Evolutionary conservation across 345 rosid species (phyloP).

Genomic region (Carallia pectinifolia): DNA sequence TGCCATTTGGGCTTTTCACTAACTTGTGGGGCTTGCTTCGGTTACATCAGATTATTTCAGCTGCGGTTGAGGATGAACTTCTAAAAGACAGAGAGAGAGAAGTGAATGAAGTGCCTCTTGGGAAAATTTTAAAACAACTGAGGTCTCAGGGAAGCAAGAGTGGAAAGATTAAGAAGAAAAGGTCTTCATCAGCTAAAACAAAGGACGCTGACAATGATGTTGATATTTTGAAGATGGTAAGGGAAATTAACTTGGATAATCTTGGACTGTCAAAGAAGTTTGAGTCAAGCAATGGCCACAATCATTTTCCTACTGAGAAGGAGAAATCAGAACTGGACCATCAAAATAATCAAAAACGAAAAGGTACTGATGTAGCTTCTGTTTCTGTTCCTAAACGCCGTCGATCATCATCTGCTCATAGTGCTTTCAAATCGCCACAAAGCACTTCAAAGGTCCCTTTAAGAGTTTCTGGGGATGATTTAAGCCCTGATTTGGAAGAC

Average conservation of each 20-base stretch:
- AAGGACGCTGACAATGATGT: slow-evolving; percentile 61
- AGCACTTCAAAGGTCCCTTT: slow-evolving; percentile 36
- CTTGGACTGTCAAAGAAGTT: slow-evolving; percentile 48
- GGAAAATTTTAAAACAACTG: slow-evolving; percentile 65
- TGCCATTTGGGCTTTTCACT: slow-evolving; percentile 6
- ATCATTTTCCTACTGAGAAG: slow-evolving; percentile 42
- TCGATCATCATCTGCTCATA: slow-evolving; percentile 58
- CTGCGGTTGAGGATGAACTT: slow-evolving; percentile 41
- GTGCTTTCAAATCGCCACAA: slow-evolving; percentile 49
- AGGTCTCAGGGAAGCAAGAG: slow-evolving; percentile 66
- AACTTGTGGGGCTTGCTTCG: slow-evolving; percentile 18
- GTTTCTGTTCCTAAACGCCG: slow-evolving; percentile 75
- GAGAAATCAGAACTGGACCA: slow-evolving; percentile 37
- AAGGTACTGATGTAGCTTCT: slow-evolving; percentile 46
- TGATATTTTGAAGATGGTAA: slow-evolving; percentile 86
- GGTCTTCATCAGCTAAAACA: slow-evolving; percentile 41
- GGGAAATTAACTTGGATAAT: slow-evolving; percentile 83
- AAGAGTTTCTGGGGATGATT: slow-evolving; percentile 35
- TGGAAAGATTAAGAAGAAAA: slow-evolving; percentile 51
- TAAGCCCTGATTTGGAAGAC: slow-evolving; percentile 37
- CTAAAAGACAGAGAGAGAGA: slow-evolving; percentile 59
- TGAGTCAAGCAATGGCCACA: slow-evolving; percentile 83
- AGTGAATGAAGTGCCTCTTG: slow-evolving; percentile 75
- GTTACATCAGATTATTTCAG: slow-evolving; percentile 49
- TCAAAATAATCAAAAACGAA: slow-evolving; percentile 55